Conservation (phyloP, 2,329 filamentous ascomycete genomes). For the Colletotrichum noveboracense region DNA sequence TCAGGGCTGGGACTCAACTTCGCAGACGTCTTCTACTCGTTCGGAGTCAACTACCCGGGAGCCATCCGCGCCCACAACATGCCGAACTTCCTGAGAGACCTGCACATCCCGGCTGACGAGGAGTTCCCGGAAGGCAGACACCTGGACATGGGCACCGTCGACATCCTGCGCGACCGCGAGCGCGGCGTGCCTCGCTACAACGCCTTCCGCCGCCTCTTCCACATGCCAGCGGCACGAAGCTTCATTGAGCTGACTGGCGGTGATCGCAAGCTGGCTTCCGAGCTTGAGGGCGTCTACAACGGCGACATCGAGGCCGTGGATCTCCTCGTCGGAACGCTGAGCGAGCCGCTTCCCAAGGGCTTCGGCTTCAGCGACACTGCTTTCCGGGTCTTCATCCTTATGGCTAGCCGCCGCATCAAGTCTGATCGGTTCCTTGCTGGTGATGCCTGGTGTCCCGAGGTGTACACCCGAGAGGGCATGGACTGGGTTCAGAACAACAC, state of each 20-base stretch:
- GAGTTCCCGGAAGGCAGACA: conserved; percentile 40
- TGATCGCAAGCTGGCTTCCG: neutral
- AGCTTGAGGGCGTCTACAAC: conserved; percentile 42
- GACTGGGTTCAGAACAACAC: conserved; percentile 45
- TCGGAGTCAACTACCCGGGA: conserved; percentile 52
- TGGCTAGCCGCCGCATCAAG: neutral
- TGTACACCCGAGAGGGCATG: conserved; percentile 45
- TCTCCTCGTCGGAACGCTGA: conserved; percentile 43
- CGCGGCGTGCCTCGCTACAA: conserved; percentile 51
- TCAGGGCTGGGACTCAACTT: conserved; percentile 39
- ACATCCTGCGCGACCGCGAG: conserved; percentile 52
- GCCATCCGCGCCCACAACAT: conserved; percentile 42
- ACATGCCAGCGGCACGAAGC: neutral
- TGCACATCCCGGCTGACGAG: conserved; percentile 29
- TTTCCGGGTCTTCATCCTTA: conserved; percentile 28
- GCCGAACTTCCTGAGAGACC: conserved; percentile 40
- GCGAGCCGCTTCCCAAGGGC: conserved; percentile 46
- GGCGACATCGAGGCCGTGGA: conserved; percentile 48
- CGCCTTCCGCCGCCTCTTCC: conserved; percentile 46
- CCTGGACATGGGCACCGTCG: conserved; percentile 49
- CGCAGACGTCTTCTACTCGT: conserved; percentile 47
- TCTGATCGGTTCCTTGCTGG: conserved; percentile 34
- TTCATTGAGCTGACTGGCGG: neutral
- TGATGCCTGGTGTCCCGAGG: conserved; percentile 39
- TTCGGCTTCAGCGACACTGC: conserved; percentile 54